A percentile compares a stretch with the other conserved stretches of the same genome.
phyloP scores from a whole-genome alignment of 805 yeast species.

The Debaryomyces tyrocola region DNA sequence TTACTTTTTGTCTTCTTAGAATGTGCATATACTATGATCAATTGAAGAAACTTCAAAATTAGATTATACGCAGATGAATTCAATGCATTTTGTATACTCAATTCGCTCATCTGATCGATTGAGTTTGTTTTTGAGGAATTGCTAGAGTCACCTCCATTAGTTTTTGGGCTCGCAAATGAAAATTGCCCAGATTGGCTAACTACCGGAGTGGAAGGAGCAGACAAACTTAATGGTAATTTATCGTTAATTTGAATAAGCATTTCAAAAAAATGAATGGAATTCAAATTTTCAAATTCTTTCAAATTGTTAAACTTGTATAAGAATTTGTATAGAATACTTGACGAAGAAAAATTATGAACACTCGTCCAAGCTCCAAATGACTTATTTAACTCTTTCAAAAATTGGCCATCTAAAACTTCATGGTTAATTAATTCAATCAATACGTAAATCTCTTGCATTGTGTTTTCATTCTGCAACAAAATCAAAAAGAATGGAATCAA shows the following conservation, averaged over 20 bases:
- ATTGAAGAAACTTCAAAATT: constrained; percentile 32
- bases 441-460: constrained; percentile 25
- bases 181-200: constrained; percentile 5
- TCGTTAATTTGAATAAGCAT: constrained; percentile 40
- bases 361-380: constrained; percentile 30
- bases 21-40: constrained; percentile 32
- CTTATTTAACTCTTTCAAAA: constrained; percentile 24
- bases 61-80: constrained; percentile 32
- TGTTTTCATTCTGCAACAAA: constrained; percentile 22
- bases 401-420: constrained; percentile 29
- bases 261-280: constrained; percentile 30
- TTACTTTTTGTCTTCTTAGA: constrained; percentile 31
- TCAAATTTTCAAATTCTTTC: constrained; percentile 35
- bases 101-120: background rate
- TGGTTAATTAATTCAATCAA: constrained; percentile 34
- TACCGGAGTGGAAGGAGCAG: constrained; percentile 46
- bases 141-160: background rate
- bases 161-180: background rate
- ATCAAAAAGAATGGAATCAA: constrained; percentile 37
- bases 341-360: constrained; percentile 13
- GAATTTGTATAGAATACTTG: constrained; percentile 19
- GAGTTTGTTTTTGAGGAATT: background rate
- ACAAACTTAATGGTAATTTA: constrained; percentile 41
- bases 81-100: background rate
- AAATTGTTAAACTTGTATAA: constrained; percentile 21